These are phyloP conservation scores for Suillus luteus DNA, from an alignment of 768 basidiomycete genomes.

Conservation along the genomic window DNA sequence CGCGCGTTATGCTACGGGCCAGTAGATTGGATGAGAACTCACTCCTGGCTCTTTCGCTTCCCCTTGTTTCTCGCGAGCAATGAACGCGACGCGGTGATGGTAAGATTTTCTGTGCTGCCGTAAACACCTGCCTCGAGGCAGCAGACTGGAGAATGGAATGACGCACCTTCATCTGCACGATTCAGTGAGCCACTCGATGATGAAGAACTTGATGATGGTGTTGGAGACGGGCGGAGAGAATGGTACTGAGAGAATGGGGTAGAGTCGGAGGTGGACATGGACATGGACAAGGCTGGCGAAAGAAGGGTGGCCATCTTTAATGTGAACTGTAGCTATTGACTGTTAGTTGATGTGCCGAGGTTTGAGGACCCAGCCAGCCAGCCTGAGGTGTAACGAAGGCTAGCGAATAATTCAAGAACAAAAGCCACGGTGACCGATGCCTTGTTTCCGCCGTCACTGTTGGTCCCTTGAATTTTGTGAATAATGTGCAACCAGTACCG, in stretches of 20 bases:
- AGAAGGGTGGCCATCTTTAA: constrained; percentile 1
- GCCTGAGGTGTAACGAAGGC: neutral
- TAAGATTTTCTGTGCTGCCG: constrained; percentile 64
- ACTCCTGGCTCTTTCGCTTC: constrained; percentile 69
- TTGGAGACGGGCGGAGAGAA: constrained; percentile 34
- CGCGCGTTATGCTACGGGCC: constrained; percentile 26
- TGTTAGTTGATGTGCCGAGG: neutral
- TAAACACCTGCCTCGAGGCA: constrained; percentile 29
- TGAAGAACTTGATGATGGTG: constrained; percentile 35
- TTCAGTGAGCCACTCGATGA: constrained; percentile 59
- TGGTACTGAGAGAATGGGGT: constrained; percentile 37
- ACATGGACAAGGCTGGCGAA: constrained; percentile 6
- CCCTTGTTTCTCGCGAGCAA: constrained; percentile 45
- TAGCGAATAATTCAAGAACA: neutral
- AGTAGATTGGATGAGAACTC: constrained; percentile 36
- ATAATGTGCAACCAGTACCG: neutral
- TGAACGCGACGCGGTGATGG: constrained; percentile 60
- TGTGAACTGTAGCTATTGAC: neutral
- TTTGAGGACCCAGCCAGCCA: neutral
- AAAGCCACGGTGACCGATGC: neutral
- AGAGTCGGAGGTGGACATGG: constrained; percentile 26
- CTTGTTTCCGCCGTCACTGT: neutral
- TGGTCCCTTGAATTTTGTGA: neutral
- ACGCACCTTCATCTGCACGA: constrained; percentile 65
- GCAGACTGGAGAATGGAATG: constrained; percentile 9